A percentile compares a stretch with the other conserved stretches of the same genome.
Evolutionary conservation across 176 grass and related monocot species (phyloP).

Genomic region (Triticum turgidum): DNA sequence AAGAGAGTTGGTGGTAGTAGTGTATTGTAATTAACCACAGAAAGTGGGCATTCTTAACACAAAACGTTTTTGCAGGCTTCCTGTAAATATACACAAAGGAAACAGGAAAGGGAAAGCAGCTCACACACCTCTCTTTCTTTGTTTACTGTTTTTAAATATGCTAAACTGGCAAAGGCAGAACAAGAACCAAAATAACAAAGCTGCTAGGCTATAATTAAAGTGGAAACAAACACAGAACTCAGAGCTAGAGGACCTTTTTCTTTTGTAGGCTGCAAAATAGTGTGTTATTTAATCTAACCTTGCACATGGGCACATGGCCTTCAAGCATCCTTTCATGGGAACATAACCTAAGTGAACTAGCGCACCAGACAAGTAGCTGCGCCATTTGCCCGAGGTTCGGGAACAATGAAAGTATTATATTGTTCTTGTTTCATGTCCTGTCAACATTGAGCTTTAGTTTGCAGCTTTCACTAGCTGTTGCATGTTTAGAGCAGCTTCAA

Average conservation of each 20-base stretch:
- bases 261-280: conserved; percentile 25
- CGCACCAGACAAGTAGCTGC: conserved; percentile 7
- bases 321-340: conserved; percentile 21
- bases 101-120: conserved; percentile 23
- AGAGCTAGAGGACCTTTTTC: conserved; percentile 34
- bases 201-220: conserved; percentile 51
- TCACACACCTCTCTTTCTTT: conserved; percentile 27
- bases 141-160: conserved; percentile 42
- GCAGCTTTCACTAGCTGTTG: background rate
- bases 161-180: conserved; percentile 39
- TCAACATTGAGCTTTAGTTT: background rate
- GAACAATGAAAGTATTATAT: background rate
- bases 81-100: conserved; percentile 46
- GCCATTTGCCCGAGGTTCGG: background rate
- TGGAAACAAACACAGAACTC: conserved; percentile 33
- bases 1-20: conserved; percentile 30
- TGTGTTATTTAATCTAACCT: conserved; percentile 23
- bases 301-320: conserved; percentile 34
- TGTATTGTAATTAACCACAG: conserved; percentile 29
- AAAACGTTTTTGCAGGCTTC: conserved; percentile 31
- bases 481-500: background rate
- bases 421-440: background rate
- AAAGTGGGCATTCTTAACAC: background rate
- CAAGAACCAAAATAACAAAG: conserved; percentile 45
- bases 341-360: background rate